These are phyloP conservation scores for Hygrophila difformis DNA, from an alignment of 257 asterid species.

Conservation along the genomic window DNA sequence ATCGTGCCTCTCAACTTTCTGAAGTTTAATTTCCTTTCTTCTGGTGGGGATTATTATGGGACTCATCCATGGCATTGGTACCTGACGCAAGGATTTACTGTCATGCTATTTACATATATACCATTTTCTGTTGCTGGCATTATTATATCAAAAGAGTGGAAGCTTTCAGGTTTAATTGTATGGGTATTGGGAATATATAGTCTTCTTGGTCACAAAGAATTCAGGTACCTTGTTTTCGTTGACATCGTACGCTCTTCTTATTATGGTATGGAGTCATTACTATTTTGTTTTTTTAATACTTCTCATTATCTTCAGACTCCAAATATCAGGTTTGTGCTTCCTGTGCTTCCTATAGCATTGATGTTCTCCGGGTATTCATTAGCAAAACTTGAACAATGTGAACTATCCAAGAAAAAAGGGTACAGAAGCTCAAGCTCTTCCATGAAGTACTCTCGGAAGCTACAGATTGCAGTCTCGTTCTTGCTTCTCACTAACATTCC, in stretches of 20 bases:
- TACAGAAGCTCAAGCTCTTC: slow-evolving; percentile 22
- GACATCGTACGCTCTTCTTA: neutral
- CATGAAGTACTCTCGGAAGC: slow-evolving; percentile 23
- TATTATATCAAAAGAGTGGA: slow-evolving; percentile 56
- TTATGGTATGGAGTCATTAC: slow-evolving; percentile 1
- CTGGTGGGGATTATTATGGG: slow-evolving; percentile 98
- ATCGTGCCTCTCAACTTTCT: slow-evolving; percentile 85
- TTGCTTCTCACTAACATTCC: slow-evolving; percentile 76
- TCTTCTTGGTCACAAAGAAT: slow-evolving; percentile 94
- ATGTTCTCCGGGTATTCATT: slow-evolving; percentile 73
- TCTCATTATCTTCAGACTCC: slow-evolving; percentile 38
- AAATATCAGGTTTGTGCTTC: slow-evolving; percentile 85
- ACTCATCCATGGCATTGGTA: slow-evolving; percentile 99
- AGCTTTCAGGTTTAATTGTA: slow-evolving; percentile 62
- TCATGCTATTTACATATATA: slow-evolving; percentile 74
- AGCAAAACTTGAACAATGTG: slow-evolving; percentile 34
- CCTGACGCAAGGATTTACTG: slow-evolving; percentile 90
- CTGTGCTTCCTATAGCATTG: slow-evolving; percentile 89
- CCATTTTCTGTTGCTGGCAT: slow-evolving; percentile 74
- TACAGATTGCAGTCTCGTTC: slow-evolving; percentile 39
- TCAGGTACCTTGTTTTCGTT: slow-evolving; percentile 50
- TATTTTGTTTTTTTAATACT: slow-evolving; percentile 24
- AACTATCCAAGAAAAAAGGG: slow-evolving; percentile 19
- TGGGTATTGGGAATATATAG: slow-evolving; percentile 93
- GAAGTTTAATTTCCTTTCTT: slow-evolving; percentile 79